Percentiles rank a stretch among this genome's conserved stretches.
Conservation (phyloP, 352 stramenopile genomes). For the Thraustotheca clavata region DNA sequence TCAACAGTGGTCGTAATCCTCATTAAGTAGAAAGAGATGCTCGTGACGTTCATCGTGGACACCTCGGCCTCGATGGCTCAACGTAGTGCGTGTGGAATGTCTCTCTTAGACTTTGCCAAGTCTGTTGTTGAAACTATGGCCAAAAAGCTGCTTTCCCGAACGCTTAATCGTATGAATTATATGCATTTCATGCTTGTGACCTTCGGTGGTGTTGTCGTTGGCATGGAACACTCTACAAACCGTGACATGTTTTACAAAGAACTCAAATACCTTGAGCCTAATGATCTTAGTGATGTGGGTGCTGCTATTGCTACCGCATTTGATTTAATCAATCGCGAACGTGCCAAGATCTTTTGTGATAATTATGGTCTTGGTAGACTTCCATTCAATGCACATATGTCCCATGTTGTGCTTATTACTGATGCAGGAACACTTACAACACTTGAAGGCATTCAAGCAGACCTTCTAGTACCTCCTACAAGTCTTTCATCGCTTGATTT, state of each 20-base stretch:
- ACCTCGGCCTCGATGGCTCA: slow-evolving; percentile 88
- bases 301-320: slow-evolving; percentile 66
- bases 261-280: slow-evolving; percentile 76
- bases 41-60: slow-evolving; percentile 87
- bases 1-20: no score
- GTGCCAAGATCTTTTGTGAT: slow-evolving; percentile 83
- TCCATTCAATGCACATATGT: slow-evolving; percentile 80
- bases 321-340: slow-evolving; percentile 86
- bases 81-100: slow-evolving; percentile 82
- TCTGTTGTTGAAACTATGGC: slow-evolving; percentile 82
- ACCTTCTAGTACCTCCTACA: slow-evolving; percentile 63
- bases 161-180: slow-evolving; percentile 72
- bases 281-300: slow-evolving; percentile 70
- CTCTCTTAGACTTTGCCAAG: slow-evolving; percentile 83
- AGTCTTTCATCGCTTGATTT: slow-evolving; percentile 60
- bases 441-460: slow-evolving; percentile 58
- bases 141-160: slow-evolving; percentile 59
- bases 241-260: slow-evolving; percentile 73
- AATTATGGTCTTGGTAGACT: slow-evolving; percentile 70
- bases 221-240: slow-evolving; percentile 81
- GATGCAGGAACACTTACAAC: slow-evolving; percentile 63
- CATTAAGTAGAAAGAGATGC: slow-evolving; percentile 32
- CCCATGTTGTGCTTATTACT: slow-evolving; percentile 69
- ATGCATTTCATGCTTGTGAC: slow-evolving; percentile 86
- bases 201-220: slow-evolving; percentile 73